Evolutionary conservation across 192 early-diverging fungal species (phyloP), one percentile per base, ranked within the genome.

Genomic region (Podila horticola): DNA sequence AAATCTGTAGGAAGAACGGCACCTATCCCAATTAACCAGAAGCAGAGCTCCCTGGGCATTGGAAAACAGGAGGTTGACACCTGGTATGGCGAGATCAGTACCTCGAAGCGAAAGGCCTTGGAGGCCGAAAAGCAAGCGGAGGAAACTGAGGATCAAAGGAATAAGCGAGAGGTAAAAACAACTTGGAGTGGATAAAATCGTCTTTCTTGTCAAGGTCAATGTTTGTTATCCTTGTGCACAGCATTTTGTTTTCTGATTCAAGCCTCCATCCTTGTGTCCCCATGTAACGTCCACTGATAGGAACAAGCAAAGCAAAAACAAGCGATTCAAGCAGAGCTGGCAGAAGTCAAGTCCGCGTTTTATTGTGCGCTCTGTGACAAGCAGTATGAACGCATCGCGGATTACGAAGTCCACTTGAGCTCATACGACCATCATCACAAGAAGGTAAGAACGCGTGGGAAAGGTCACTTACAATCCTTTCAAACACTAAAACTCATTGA

Each of bases 401-500:
- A 94, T 57, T 95, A 91, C 81, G 94, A 95, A 61, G 85, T 87
- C 5, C 94, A 95, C 70, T 67, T 95, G 28, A 89, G 88, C 45
- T 89, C 86, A 33, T 95, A 95, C 62, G 94, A 95, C 73, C 94
- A 95, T 72, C 86, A 94, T 70, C 94, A 95, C 79, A 83, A 87
- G 38, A 92, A 93, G 87, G 90, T 92, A 73, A 71, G 11, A 26
- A 11, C 20, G 57, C 6, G 15, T n/a, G 55, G 55, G 55, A 58
- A 9, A 26, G n/a, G n/a, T 58, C 33, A 5, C 19, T 24, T 30
- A 41, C 30, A 30, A n/a, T 22, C 17, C 31, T 64, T 34, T 22
- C 0, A 12, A 72, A 1, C 2, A 19, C 7, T 38, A 8, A 10
- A 15, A 24, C 36, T 13, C 12, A 24, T 73, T 51, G 11, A 17